Evolutionary conservation across 345 rosid species (phyloP).

Genomic region (Salix viminalis): DNA sequence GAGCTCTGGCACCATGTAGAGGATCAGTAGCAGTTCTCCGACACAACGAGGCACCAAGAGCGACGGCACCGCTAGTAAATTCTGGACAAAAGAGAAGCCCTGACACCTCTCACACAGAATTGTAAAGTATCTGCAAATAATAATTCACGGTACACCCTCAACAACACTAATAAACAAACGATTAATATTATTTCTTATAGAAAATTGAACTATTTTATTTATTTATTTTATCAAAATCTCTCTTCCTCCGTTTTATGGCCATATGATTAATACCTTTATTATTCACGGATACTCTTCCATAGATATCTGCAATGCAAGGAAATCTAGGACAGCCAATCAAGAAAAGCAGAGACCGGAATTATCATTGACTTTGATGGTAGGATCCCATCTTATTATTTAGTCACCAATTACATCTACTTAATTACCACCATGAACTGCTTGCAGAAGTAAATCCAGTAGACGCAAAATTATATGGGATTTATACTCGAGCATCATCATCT

Average conservation of each 20-base stretch:
- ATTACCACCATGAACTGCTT: not conserved
- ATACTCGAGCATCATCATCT: not conserved
- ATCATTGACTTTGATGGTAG: conserved; percentile 15
- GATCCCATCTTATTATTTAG: conserved; percentile 1
- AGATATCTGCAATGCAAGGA: conserved; percentile 1
- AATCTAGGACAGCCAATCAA: conserved; percentile 24
- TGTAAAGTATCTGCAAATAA: no score
- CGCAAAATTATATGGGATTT: not conserved
- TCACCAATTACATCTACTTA: not conserved
- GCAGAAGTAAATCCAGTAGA: not conserved
- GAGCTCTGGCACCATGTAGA: no score
- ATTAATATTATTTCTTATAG: no score
- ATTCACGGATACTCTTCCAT: not conserved
- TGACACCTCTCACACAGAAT: no score
- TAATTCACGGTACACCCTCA: no score
- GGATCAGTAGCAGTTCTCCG: no score
- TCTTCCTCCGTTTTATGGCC: not conserved
- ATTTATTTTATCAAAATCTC: not conserved
- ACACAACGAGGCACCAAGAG: no score
- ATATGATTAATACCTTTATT: not conserved
- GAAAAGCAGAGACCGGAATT: not conserved
- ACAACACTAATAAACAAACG: no score
- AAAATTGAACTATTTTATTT: not conserved
- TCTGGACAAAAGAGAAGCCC: no score
- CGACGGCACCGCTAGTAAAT: no score